Evolutionary conservation across 2,329 filamentous ascomycete species (phyloP).

Genomic region (Calonectria pteridis): DNA sequence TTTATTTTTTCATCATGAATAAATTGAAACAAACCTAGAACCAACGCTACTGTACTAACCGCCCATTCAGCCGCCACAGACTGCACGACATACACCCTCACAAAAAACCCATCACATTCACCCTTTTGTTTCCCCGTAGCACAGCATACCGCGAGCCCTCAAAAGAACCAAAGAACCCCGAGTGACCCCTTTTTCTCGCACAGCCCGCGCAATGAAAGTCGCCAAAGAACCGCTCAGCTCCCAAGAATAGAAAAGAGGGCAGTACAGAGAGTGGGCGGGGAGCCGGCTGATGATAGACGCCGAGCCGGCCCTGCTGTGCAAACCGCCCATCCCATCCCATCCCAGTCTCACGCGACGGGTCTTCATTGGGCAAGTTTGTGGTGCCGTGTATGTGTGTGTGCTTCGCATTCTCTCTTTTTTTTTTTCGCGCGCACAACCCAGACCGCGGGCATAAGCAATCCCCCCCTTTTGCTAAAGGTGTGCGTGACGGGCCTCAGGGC

Average conservation of each 20-base stretch:
- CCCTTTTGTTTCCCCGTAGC: background rate
- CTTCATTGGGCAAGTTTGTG: background rate
- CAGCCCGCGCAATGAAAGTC: background rate
- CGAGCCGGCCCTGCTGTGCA: slow-evolving; percentile 4
- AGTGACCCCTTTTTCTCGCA: background rate
- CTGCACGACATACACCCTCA: slow-evolving; percentile 1
- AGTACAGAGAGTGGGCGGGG: background rate
- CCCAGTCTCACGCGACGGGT: slow-evolving; percentile 11
- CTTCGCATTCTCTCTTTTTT: background rate
- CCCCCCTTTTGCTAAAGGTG: background rate
- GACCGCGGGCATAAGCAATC: background rate
- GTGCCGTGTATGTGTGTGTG: background rate
- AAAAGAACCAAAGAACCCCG: slow-evolving; percentile 1
- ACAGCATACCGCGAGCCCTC: background rate
- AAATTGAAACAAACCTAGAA: slow-evolving; percentile 1
- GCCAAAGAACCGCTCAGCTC: background rate
- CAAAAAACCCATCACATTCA: background rate
- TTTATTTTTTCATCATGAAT: too few relatives aligned
- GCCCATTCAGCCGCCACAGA: slow-evolving; percentile 2
- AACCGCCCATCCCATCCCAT: background rate
- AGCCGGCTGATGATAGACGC: background rate
- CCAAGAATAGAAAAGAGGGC: slow-evolving; percentile 23
- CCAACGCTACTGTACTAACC: background rate
- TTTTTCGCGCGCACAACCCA: background rate
- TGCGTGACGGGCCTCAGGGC: slow-evolving; percentile 3